Evolutionary conservation across 306 rosid genomes (phyloP).

Genomic region (Cicer arietinum): DNA sequence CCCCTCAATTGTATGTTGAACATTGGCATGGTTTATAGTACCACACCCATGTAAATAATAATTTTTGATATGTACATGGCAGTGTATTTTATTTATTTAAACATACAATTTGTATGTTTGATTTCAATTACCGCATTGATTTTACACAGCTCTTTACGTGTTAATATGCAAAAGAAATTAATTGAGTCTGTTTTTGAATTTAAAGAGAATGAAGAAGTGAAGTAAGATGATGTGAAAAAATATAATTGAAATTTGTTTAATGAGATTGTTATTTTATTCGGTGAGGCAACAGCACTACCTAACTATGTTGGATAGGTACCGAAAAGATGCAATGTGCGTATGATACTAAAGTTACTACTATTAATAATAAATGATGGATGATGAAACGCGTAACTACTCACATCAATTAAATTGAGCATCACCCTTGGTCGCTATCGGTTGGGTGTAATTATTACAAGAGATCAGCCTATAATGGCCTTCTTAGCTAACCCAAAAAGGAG

Average conservation of each 20-base stretch:
- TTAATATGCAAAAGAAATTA: conserved; percentile 32
- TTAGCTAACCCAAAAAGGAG: conserved; percentile 49
- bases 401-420: conserved; percentile 41
- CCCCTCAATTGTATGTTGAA: conserved; percentile 45
- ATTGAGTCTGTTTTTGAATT: neutral
- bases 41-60: conserved; percentile 21
- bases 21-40: conserved; percentile 41
- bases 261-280: conserved; percentile 23
- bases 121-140: neutral
- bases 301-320: conserved; percentile 45
- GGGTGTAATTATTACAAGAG: conserved; percentile 45
- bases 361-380: conserved; percentile 46
- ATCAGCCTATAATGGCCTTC: conserved; percentile 45
- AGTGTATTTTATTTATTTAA: neutral
- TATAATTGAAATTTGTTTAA: conserved; percentile 7
- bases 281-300: conserved; percentile 50
- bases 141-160: neutral
- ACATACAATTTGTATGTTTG: neutral
- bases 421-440: conserved; percentile 46
- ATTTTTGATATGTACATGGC: neutral
- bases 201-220: conserved; percentile 49
- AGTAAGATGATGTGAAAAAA: conserved; percentile 31
- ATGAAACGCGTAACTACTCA: conserved; percentile 38
- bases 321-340: conserved; percentile 46
- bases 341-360: conserved; percentile 37